These are phyloP conservation scores for Protomyces arabidopsidicola DNA, from an alignment of 1,139 yeast genomes.

Conservation along the genomic window DNA sequence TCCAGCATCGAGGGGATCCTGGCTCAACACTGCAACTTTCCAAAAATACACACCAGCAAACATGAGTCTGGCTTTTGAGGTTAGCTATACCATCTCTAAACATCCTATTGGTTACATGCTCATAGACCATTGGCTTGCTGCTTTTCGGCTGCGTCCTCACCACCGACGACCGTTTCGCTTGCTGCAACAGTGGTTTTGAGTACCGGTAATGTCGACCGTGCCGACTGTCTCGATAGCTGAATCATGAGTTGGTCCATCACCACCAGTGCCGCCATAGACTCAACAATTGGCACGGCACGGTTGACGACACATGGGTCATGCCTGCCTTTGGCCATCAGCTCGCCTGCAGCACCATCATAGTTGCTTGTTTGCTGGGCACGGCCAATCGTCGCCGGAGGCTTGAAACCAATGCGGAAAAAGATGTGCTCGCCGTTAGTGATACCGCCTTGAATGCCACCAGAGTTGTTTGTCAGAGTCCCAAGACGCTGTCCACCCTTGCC, in stretches of 20 bases:
- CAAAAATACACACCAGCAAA: too few relatives aligned
- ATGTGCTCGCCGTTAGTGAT: slow-evolving; percentile 93
- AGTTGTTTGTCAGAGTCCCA: slow-evolving; percentile 82
- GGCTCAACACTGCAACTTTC: too few relatives aligned
- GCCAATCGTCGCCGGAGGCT: slow-evolving; percentile 95
- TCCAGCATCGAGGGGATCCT: too few relatives aligned
- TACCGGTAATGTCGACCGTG: slow-evolving; percentile 36
- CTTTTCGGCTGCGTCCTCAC: slow-evolving; percentile 6
- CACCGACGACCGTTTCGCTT: slow-evolving; percentile 11
- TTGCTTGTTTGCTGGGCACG: slow-evolving; percentile 86
- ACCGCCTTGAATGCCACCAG: slow-evolving; percentile 98
- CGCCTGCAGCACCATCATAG: slow-evolving; percentile 81
- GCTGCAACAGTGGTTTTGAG: slow-evolving; percentile 14
- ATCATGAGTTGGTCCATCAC: slow-evolving; percentile 78
- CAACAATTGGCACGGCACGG: slow-evolving; percentile 96
- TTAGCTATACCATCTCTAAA: too few relatives aligned
- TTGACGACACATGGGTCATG: slow-evolving; percentile 99
- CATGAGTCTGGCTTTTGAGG: too few relatives aligned
- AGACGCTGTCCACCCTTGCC: slow-evolving; percentile 43
- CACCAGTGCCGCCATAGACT: slow-evolving; percentile 94
- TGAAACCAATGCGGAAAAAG: slow-evolving; percentile 91
- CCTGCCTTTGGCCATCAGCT: slow-evolving; percentile 92
- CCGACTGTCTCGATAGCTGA: slow-evolving; percentile 75
- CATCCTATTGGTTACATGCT: too few relatives aligned
- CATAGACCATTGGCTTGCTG: background rate